Conservation (phyloP, 371 early-diverging fungal species). For the Mortierella sp. region DNA sequence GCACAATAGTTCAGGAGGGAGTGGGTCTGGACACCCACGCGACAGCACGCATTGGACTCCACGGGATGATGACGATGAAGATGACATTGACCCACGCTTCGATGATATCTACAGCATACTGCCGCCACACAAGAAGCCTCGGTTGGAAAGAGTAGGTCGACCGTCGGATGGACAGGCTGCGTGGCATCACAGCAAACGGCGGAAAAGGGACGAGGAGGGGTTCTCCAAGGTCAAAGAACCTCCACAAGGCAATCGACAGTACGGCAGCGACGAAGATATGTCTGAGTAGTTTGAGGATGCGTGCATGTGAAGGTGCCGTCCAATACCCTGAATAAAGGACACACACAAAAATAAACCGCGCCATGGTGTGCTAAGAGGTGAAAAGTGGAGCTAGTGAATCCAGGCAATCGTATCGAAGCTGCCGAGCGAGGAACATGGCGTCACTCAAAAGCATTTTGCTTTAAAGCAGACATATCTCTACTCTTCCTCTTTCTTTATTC, state of each 20-base stretch:
- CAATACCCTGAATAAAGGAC: background rate
- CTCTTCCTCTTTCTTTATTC: too few species aligned
- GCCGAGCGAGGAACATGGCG: background rate
- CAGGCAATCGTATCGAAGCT: background rate
- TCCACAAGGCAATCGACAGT: conserved; percentile 4
- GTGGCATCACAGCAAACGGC: conserved; percentile 53
- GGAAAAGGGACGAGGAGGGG: conserved; percentile 34
- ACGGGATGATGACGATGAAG: conserved; percentile 12
- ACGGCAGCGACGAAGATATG: conserved; percentile 48
- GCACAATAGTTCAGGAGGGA: background rate
- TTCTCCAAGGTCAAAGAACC: conserved; percentile 41
- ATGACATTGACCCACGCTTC: conserved; percentile 43
- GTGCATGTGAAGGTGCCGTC: background rate
- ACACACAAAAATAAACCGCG: background rate
- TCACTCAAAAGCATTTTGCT: background rate
- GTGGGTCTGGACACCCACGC: background rate
- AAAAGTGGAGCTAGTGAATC: background rate
- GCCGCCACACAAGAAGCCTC: conserved; percentile 50
- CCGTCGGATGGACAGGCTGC: conserved; percentile 50
- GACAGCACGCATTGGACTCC: background rate
- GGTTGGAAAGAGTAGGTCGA: conserved; percentile 46
- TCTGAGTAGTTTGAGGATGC: conserved; percentile 25
- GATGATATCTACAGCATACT: conserved; percentile 57
- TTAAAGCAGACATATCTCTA: too few species aligned
- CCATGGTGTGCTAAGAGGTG: background rate